Conservation (phyloP, 2,329 filamentous ascomycete species). For the Samsoniella hepiali region DNA sequence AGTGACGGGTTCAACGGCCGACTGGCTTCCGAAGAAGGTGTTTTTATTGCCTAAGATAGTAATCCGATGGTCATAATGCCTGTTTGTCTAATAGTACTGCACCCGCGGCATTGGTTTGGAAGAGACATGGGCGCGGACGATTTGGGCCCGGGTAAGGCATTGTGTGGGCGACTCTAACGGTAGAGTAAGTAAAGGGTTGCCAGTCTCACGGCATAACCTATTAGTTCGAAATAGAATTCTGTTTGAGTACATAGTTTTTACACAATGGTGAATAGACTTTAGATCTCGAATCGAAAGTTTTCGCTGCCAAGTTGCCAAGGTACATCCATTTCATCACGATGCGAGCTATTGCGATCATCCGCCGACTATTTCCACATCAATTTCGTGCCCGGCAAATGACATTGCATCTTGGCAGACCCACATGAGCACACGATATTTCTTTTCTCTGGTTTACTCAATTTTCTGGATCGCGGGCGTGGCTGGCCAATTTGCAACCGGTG, state of each 20-base stretch:
- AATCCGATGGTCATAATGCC: conserved; percentile 22
- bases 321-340: background rate
- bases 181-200: too few species aligned
- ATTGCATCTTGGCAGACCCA: background rate
- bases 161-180: too few species aligned
- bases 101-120: conserved; percentile 10
- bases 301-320: background rate
- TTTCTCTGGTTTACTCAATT: background rate
- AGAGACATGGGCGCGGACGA: background rate
- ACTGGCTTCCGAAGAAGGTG: conserved; percentile 21
- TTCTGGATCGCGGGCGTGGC: background rate
- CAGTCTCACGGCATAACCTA: too few species aligned
- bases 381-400: background rate
- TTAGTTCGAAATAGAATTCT: too few species aligned
- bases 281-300: background rate
- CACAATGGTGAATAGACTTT: too few species aligned
- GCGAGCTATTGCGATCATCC: background rate
- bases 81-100: conserved; percentile 13
- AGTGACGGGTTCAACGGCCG: conserved; percentile 23
- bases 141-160: too few species aligned
- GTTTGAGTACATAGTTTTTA: too few species aligned
- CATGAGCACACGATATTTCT: background rate
- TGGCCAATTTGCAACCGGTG: background rate
- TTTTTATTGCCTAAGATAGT: conserved; percentile 22
- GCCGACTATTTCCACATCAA: background rate